Conservation (phyloP, 192 early-diverging fungal genomes). For the Backusella luteola region DNA sequence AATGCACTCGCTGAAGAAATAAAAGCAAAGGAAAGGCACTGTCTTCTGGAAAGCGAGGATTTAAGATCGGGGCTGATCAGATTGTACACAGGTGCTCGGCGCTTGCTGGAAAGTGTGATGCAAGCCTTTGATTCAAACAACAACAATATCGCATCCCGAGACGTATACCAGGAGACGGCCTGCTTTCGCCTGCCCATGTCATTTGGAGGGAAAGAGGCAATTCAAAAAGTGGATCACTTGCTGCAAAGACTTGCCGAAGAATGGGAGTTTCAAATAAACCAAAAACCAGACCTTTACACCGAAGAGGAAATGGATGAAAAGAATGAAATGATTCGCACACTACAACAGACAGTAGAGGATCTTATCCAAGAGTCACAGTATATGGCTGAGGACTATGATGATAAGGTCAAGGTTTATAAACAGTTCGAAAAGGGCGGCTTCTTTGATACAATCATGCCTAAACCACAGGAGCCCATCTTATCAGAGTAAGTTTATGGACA, state of each 20-base stretch:
- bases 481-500: constrained; percentile 16
- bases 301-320: constrained; percentile 46
- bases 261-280: constrained; percentile 29
- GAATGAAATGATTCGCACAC: constrained; percentile 45
- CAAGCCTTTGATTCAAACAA: background rate
- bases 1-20: background rate
- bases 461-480: constrained; percentile 18
- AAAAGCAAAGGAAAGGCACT: background rate
- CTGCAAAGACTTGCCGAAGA: constrained; percentile 42
- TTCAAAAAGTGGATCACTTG: constrained; percentile 25
- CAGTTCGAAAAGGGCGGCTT: constrained; percentile 38
- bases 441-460: constrained; percentile 42
- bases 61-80: background rate
- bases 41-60: constrained; percentile 34
- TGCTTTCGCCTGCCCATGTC: constrained; percentile 26
- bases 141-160: background rate
- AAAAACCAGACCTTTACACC: constrained; percentile 21
- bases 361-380: constrained; percentile 24
- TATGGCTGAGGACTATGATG: constrained; percentile 19
- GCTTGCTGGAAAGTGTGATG: background rate
- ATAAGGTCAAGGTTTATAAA: constrained; percentile 23
- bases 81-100: background rate
- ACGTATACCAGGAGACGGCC: background rate
- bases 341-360: constrained; percentile 31
- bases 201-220: constrained; percentile 16